Percentiles rank a stretch among this genome's conserved stretches.
Conservation (phyloP, 768 basidiomycete genomes). For the Cantharellus anzutake region DNA sequence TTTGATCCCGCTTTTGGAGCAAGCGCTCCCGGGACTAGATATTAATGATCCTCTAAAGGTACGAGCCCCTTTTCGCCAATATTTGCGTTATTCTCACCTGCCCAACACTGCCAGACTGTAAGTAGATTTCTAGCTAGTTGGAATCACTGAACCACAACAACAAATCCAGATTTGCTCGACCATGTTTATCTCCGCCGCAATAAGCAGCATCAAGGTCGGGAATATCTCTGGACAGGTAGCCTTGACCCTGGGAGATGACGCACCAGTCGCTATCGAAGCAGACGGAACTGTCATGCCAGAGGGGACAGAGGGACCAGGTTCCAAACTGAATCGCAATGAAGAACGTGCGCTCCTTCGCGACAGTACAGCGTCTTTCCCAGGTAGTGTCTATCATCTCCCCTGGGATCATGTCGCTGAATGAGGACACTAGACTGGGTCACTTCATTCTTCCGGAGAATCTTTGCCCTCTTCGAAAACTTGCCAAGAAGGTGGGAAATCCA, state of each 20-base stretch:
- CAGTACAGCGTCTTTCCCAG: conserved; percentile 61
- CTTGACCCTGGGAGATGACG: conserved; percentile 33
- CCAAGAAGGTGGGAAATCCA: conserved; percentile 73
- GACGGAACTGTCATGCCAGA: conserved; percentile 2
- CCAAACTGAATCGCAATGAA: conserved; percentile 37
- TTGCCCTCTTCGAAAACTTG: conserved; percentile 76
- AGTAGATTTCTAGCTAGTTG: background rate
- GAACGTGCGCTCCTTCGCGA: conserved; percentile 57
- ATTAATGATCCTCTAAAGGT: conserved; percentile 16
- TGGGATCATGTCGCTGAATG: background rate
- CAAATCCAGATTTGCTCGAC: conserved; percentile 35
- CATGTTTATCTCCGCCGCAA: conserved; percentile 52
- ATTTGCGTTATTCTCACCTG: background rate
- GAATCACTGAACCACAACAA: background rate
- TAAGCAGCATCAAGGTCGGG: conserved; percentile 61
- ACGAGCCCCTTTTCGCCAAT: background rate
- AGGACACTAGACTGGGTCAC: conserved; percentile 50
- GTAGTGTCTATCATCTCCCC: conserved; percentile 19
- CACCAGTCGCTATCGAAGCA: conserved; percentile 23
- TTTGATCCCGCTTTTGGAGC: conserved; percentile 67
- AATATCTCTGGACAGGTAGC: conserved; percentile 41
- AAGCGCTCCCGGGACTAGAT: conserved; percentile 85
- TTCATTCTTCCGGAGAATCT: conserved; percentile 54
- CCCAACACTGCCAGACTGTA: conserved; percentile 5
- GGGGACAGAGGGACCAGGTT: conserved; percentile 15